Evolutionary conservation across 495 filamentous ascomycete genomes (phyloP).

Genomic region (Staphylotrichum longicolle): DNA sequence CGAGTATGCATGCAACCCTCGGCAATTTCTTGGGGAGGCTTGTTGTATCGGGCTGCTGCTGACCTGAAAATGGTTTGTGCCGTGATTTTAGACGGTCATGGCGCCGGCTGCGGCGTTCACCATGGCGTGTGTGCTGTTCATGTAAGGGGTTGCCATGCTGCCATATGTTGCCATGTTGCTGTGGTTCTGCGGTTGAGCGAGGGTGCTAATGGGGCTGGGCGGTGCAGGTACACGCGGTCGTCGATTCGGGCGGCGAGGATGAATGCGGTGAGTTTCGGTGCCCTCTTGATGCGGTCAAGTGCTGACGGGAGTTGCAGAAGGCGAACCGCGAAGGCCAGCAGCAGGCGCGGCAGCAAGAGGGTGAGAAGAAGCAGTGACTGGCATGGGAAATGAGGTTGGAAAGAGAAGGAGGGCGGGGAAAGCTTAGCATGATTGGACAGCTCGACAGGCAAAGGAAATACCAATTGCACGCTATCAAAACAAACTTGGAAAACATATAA

Average conservation of each 20-base stretch:
- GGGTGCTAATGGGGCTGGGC: neutral
- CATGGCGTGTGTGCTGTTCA: conserved; percentile 48
- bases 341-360: neutral
- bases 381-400: neutral
- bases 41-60: no score
- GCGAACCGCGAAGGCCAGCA: conserved; percentile 6
- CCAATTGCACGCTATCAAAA: neutral
- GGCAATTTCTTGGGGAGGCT: no score
- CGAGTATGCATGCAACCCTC: conserved; percentile 9
- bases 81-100: conserved; percentile 39
- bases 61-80: no score
- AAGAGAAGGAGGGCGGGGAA: neutral
- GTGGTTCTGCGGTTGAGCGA: neutral
- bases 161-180: neutral
- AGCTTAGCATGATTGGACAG: no score
- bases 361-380: neutral
- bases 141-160: conserved; percentile 23
- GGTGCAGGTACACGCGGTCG: conserved; percentile 40
- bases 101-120: conserved; percentile 49
- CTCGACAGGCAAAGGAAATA: no score
- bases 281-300: neutral
- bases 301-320: conserved; percentile 3
- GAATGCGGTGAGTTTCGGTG: conserved; percentile 37
- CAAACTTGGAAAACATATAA: neutral
- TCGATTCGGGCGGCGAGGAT: conserved; percentile 45